A percentile compares a stretch with the other conserved stretches of the same genome.
These are phyloP conservation scores for Pigoraptor vietnamica DNA, from an alignment of 78 protist species.

Conservation along the genomic window DNA sequence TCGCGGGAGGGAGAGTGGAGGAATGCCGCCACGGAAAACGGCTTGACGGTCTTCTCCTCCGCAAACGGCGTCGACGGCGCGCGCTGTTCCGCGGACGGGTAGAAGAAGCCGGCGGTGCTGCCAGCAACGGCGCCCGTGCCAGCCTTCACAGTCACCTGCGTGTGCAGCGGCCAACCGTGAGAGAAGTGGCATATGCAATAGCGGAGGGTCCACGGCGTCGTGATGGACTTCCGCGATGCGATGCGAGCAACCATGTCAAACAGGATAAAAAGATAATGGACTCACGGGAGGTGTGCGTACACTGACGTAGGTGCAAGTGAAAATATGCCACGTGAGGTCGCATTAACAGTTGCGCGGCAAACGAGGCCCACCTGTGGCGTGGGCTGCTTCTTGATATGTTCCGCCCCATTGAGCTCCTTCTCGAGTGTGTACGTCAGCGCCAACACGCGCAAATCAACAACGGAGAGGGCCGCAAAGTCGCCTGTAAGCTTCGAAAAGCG, in stretches of 20 bases:
- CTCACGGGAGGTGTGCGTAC: too few species aligned
- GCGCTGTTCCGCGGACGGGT: background rate
- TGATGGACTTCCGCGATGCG: too few species aligned
- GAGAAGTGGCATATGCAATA: background rate
- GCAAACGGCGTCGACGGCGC: background rate
- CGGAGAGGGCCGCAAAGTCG: constrained; percentile 52
- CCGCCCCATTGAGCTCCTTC: constrained; percentile 21
- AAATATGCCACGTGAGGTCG: too few species aligned
- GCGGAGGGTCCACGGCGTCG: too few species aligned
- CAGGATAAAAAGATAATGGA: too few species aligned
- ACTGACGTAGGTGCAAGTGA: too few species aligned
- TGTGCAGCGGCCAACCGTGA: background rate
- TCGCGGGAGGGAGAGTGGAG: background rate
- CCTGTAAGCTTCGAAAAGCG: constrained; percentile 58
- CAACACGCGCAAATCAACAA: constrained; percentile 55
- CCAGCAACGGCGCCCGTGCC: background rate
- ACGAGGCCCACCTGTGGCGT: background rate
- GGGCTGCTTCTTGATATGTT: background rate
- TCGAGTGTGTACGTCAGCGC: constrained; percentile 64
- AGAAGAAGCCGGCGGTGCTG: background rate
- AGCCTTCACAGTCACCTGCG: background rate
- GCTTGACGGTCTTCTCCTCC: background rate
- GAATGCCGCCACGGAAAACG: background rate
- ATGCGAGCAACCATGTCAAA: too few species aligned
- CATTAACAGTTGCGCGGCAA: too few species aligned